Conservation (phyloP, 352 stramenopile genomes). For the Phytophthora capsici region DNA sequence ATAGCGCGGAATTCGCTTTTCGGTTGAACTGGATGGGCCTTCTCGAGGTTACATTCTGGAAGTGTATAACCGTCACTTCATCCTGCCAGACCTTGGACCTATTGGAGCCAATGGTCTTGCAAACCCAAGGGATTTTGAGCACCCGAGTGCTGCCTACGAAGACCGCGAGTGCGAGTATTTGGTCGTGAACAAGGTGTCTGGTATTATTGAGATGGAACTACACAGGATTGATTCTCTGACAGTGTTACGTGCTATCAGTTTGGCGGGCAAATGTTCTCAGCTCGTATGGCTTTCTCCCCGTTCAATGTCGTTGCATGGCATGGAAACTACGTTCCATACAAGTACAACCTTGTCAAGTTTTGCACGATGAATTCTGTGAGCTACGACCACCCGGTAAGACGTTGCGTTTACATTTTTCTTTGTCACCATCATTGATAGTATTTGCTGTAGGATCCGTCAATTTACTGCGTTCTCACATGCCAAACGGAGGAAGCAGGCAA, state of each 20-base stretch:
- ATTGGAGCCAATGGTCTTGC: slow-evolving; percentile 97
- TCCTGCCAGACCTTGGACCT: slow-evolving; percentile 94
- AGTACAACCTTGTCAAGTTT: slow-evolving; percentile 97
- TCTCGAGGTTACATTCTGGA: slow-evolving; percentile 96
- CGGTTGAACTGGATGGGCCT: slow-evolving; percentile 83
- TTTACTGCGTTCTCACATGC: slow-evolving; percentile 98
- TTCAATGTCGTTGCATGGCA: slow-evolving; percentile 99
- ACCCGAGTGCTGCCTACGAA: slow-evolving; percentile 91
- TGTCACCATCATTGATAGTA: background rate
- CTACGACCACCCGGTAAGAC: slow-evolving; percentile 92
- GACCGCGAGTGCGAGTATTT: slow-evolving; percentile 81
- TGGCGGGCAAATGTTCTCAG: slow-evolving; percentile 90
- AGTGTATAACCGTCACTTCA: slow-evolving; percentile 96
- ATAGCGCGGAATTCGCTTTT: slow-evolving; percentile 93
- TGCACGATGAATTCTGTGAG: slow-evolving; percentile 96
- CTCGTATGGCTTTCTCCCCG: slow-evolving; percentile 86
- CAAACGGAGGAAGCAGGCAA: slow-evolving; percentile 93
- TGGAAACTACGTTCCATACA: slow-evolving; percentile 98
- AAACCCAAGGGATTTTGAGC: slow-evolving; percentile 95
- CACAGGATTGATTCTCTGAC: background rate
- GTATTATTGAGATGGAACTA: background rate
- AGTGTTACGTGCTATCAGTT: slow-evolving; percentile 53
- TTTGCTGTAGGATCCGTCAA: slow-evolving; percentile 88
- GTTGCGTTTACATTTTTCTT: background rate
- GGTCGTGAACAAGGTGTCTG: slow-evolving; percentile 74